Evolutionary conservation across 441 rosid genomes (phyloP), one percentile per base, ranked within the genome.

Genomic region (Pelargonium fulgidum): DNA sequence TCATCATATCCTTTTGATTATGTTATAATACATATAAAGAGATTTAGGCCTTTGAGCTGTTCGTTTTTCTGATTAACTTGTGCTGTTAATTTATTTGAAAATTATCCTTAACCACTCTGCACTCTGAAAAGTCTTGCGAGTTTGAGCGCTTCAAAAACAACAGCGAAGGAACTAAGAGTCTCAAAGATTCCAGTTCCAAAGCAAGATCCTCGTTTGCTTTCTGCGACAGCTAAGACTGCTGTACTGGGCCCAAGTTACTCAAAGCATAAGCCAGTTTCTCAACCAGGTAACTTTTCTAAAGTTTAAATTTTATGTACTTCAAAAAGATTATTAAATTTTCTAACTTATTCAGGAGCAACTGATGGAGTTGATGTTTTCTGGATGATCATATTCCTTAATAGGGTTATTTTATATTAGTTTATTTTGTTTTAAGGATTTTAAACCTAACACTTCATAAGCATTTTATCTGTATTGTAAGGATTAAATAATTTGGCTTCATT

Each of bases 1-100:
- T 79, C 93, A 74, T 82, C 91, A 94, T 94, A 94, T 94, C 99
- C 99, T 91, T 91, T 73, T 61, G 20, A 45, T 58, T 26, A 65
- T 8, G 11, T 26, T 61, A 69, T 66, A 56, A 17, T 10, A 59
- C 63, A 59, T 59, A 19, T 56, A 7, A 12, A 26, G 69, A 20
- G 22, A 9, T 33, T 68, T 68, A 66, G 68, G 66, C 67, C 73
- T 20, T n/a, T 0, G 17, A 14, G 59, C 48, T 62, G 8, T 48
- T 63, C 6, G 16, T 50, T 20, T 3, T 58, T 70, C 7, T 61
- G 44, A 67, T 54, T 61, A 24, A 59, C 12, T 20, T 59, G 36
- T 22, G 22, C 11, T 59, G n/a, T 59, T 59, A 63, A 65, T 13
- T 69, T 36, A 68, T 75, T 68, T 36, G 75, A 75, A 67, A 70